Evolutionary conservation across 2,329 filamentous ascomycete species (phyloP).

Genomic region (Sporothrix protearum): DNA sequence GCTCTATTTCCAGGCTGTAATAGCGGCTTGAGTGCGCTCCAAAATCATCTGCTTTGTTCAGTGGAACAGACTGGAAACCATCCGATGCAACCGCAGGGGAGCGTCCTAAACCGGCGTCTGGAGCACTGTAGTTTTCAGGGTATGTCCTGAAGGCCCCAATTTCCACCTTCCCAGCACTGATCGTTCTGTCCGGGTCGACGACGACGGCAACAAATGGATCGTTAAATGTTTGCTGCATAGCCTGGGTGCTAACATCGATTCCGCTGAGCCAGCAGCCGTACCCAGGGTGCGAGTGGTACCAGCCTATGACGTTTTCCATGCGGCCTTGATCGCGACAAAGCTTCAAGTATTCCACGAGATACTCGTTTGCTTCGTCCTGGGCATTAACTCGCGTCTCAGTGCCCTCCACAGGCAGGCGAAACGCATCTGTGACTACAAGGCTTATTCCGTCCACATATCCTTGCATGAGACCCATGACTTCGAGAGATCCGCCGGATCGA

Average conservation of each 20-base stretch:
- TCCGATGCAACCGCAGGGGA: constrained; percentile 45
- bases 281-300: constrained; percentile 97
- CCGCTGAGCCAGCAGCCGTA: constrained; percentile 98
- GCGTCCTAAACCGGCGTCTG: constrained; percentile 18
- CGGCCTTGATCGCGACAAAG: constrained; percentile 71
- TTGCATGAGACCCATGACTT: constrained; percentile 98
- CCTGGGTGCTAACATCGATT: constrained; percentile 89
- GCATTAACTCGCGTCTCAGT: constrained; percentile 99
- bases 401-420: constrained; percentile 89
- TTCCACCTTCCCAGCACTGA: constrained; percentile 91
- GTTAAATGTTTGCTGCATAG: constrained; percentile 76
- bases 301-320: constrained; percentile 89
- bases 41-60: constrained; percentile 94
- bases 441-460: constrained; percentile 82
- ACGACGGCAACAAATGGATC: constrained; percentile 96
- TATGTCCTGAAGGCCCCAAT: constrained; percentile 96
- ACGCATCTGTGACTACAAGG: constrained; percentile 90
- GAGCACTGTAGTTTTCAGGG: constrained; percentile 66
- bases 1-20: constrained; percentile 85
- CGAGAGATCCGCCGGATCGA: constrained; percentile 84
- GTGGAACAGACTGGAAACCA: constrained; percentile 73
- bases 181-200: constrained; percentile 92
- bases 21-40: constrained; percentile 88
- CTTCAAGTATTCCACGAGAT: constrained; percentile 83
- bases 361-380: constrained; percentile 93